Conservation (phyloP, 257 asterid species). For the Ballota nigra region DNA sequence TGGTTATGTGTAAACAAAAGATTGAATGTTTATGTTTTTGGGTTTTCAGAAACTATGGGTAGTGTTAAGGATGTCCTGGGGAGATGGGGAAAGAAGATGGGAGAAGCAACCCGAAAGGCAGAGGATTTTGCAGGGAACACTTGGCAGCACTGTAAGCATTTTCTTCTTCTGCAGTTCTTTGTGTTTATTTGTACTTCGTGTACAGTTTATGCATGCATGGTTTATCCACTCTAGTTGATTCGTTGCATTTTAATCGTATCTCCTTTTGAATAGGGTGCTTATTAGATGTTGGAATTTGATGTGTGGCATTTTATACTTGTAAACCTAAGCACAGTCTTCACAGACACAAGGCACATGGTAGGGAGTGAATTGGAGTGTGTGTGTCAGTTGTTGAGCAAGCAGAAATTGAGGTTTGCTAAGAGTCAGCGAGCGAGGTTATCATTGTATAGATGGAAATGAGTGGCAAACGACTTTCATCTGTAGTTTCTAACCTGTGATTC, state of each 20-base stretch:
- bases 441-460: neutral
- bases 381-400: neutral
- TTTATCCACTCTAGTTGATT: neutral
- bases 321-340: neutral
- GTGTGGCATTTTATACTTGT: neutral
- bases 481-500: neutral
- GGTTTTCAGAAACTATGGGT: constrained; percentile 67
- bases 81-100: constrained; percentile 89
- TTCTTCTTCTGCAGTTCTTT: constrained; percentile 15
- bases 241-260: neutral
- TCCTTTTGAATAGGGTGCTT: neutral
- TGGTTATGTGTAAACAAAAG: neutral
- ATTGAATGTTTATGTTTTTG: constrained; percentile 10
- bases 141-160: constrained; percentile 94
- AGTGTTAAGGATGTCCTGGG: constrained; percentile 79
- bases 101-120: constrained; percentile 84
- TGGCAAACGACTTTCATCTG: neutral
- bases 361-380: neutral
- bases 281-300: constrained; percentile 10
- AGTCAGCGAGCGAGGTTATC: neutral
- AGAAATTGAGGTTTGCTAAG: neutral
- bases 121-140: constrained; percentile 94
- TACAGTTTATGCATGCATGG: neutral
- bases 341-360: neutral
- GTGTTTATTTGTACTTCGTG: constrained; percentile 1